A percentile compares a stretch with the other conserved stretches of the same genome.
phyloP scores from a whole-genome alignment of 2,329 filamentous ascomycete species.

The Chaetothyriales sp. region DNA sequence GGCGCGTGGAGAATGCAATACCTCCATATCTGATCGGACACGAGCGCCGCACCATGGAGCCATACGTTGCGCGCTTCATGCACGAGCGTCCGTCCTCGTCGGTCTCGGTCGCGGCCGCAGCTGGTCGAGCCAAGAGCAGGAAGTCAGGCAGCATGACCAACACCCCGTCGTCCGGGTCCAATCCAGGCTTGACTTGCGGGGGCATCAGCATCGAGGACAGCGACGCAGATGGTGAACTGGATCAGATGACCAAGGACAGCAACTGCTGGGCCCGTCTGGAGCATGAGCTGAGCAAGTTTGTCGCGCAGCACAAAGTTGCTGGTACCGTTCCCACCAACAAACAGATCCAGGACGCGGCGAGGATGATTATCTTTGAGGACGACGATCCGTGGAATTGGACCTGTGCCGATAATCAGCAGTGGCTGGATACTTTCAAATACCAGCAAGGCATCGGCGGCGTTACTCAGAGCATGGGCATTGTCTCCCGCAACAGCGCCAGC shows the following conservation, averaged over 20 bases:
- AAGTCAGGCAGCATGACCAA: not conserved
- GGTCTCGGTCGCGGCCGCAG: too few relatives aligned
- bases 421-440: slow-evolving; percentile 31
- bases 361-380: slow-evolving; percentile 20
- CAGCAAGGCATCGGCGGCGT: slow-evolving; percentile 25
- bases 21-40: slow-evolving; percentile 25
- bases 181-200: slow-evolving; percentile 10
- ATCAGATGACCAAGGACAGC: slow-evolving; percentile 16
- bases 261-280: slow-evolving; percentile 30
- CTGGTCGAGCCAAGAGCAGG: not conserved
- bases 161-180: slow-evolving; percentile 8
- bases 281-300: slow-evolving; percentile 26
- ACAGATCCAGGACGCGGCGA: slow-evolving; percentile 20
- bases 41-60: slow-evolving; percentile 20
- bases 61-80: slow-evolving; percentile 14
- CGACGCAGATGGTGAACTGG: slow-evolving; percentile 6
- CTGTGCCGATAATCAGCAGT: slow-evolving; percentile 32
- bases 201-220: slow-evolving; percentile 4
- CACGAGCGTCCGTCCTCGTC: slow-evolving; percentile 1
- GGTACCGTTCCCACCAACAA: slow-evolving; percentile 24
- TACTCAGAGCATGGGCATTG: slow-evolving; percentile 7
- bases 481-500: not conserved
- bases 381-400: slow-evolving; percentile 26
- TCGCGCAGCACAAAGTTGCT: slow-evolving; percentile 21
- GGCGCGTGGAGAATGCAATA: slow-evolving; percentile 23